These are phyloP conservation scores for Huiozyma naganishii DNA, from an alignment of 805 yeast genomes.

Conservation along the genomic window DNA sequence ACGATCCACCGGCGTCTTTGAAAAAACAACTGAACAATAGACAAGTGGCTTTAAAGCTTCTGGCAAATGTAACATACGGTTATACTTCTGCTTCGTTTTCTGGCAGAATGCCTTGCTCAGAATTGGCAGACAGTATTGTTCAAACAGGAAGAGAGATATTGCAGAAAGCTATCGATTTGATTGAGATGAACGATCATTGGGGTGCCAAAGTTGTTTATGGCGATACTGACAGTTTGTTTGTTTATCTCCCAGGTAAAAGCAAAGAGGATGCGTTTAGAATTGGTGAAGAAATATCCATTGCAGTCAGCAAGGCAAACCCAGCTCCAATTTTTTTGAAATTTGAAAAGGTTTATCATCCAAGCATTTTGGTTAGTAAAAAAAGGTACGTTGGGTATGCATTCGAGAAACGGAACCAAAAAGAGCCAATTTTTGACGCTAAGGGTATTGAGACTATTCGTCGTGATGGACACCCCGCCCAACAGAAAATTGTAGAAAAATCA, in stretches of 20 bases:
- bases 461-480: constrained; percentile 92
- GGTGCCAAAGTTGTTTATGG: constrained; percentile 94
- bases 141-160: constrained; percentile 82
- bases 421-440: constrained; percentile 81
- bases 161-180: constrained; percentile 54
- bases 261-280: constrained; percentile 64
- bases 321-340: constrained; percentile 75
- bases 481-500: constrained; percentile 62
- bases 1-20: constrained; percentile 34
- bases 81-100: constrained; percentile 90
- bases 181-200: constrained; percentile 52
- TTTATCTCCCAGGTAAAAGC: constrained; percentile 76
- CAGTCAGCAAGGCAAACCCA: constrained; percentile 58
- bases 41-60: constrained; percentile 77
- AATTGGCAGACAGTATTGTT: constrained; percentile 89
- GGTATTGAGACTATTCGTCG: constrained; percentile 92
- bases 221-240: constrained; percentile 90
- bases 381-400: constrained; percentile 83
- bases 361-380: constrained; percentile 73
- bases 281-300: constrained; percentile 60
- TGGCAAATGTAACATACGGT: constrained; percentile 95
- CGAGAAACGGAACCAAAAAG: constrained; percentile 43
- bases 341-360: constrained; percentile 88
- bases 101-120: constrained; percentile 96
- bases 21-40: constrained; percentile 55